Conservation (phyloP, 1,284 basidiomycete species). For the Austroboletus novae-zelandiae region DNA sequence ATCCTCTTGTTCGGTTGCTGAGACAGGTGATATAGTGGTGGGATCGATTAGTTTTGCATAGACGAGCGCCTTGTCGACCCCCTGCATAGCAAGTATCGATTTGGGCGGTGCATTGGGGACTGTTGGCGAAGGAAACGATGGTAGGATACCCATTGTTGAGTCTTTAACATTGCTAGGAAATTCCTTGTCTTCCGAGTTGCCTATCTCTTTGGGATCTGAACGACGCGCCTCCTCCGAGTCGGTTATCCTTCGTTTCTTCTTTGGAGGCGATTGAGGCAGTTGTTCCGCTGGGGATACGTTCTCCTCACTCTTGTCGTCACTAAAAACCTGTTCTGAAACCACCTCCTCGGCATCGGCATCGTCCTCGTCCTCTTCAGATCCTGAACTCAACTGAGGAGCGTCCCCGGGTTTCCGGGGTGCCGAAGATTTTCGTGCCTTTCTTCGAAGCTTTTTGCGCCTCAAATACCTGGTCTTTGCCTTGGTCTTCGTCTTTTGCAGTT, state of each 20-base stretch:
- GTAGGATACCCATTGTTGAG: constrained; percentile 37
- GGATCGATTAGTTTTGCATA: constrained; percentile 74
- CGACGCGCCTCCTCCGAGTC: neutral
- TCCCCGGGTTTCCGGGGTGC: constrained; percentile 13
- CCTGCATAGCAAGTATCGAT: constrained; percentile 65
- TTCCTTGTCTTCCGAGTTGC: constrained; percentile 1
- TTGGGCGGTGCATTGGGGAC: constrained; percentile 62
- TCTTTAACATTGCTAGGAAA: constrained; percentile 1
- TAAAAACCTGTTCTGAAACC: neutral
- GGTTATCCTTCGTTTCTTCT: constrained; percentile 20
- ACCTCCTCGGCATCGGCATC: neutral
- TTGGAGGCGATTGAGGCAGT: constrained; percentile 1
- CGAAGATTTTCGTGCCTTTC: constrained; percentile 25
- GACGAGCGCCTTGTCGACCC: constrained; percentile 71
- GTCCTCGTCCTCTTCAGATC: constrained; percentile 15
- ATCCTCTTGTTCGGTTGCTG: constrained; percentile 40
- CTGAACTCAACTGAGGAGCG: neutral
- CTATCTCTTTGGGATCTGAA: neutral
- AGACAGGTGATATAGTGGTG: constrained; percentile 46
- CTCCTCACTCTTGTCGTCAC: neutral
- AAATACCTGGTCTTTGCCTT: constrained; percentile 31
- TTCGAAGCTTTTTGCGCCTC: constrained; percentile 29
- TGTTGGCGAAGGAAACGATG: constrained; percentile 70
- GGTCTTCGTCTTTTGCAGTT: constrained; percentile 20
- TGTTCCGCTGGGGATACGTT: neutral